These are phyloP conservation scores for Penicillium sp. DNA, from an alignment of 2,329 filamentous ascomycete genomes.

Conservation along the genomic window DNA sequence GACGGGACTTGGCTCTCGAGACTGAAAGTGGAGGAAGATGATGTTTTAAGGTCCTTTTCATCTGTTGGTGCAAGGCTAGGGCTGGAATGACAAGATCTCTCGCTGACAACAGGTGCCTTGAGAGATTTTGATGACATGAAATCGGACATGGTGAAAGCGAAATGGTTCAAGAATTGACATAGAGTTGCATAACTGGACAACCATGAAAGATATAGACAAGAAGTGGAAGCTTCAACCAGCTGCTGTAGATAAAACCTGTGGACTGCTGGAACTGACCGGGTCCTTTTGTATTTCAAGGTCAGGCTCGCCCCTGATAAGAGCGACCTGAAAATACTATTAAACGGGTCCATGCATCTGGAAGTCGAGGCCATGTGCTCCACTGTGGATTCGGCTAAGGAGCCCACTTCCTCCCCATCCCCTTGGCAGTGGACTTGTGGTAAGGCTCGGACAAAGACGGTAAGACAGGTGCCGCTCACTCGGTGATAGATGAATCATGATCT, in stretches of 20 bases:
- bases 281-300: slow-evolving; percentile 18
- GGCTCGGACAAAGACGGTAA: slow-evolving; percentile 16
- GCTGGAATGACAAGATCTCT: slow-evolving; percentile 11
- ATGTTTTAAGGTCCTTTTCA: slow-evolving; percentile 14
- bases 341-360: slow-evolving; percentile 11
- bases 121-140: slow-evolving; percentile 10
- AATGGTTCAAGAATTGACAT: background rate
- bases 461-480: slow-evolving; percentile 7
- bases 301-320: slow-evolving; percentile 11
- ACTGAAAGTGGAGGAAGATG: slow-evolving; percentile 14
- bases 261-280: slow-evolving; percentile 1
- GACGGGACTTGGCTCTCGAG: slow-evolving; percentile 15
- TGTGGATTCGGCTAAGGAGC: slow-evolving; percentile 19
- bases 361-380: slow-evolving; percentile 21
- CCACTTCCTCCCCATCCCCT: slow-evolving; percentile 10
- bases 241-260: background rate
- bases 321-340: slow-evolving; percentile 7
- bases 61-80: slow-evolving; percentile 11
- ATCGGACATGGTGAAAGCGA: slow-evolving; percentile 10
- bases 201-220: slow-evolving; percentile 5
- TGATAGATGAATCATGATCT: slow-evolving; percentile 4
- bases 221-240: background rate
- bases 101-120: slow-evolving; percentile 10
- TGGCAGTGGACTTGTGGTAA: slow-evolving; percentile 13
- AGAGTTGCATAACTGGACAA: slow-evolving; percentile 3